These are phyloP conservation scores for Clarireedia homoeocarpa DNA, from an alignment of 2,329 filamentous ascomycete species.

Conservation along the genomic window DNA sequence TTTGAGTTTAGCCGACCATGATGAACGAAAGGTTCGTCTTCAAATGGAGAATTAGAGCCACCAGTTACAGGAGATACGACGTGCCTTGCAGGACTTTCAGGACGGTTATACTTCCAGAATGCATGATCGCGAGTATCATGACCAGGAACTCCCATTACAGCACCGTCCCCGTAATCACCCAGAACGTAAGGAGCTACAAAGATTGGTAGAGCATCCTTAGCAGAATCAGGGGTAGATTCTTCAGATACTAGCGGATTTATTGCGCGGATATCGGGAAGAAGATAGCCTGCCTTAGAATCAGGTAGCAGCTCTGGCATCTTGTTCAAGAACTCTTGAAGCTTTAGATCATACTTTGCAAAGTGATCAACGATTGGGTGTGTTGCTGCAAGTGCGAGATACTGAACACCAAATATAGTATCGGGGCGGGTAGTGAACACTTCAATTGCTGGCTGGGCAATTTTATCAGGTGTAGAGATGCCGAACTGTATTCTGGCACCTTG, in stretches of 20 bases:
- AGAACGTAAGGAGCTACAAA: slow-evolving; percentile 82
- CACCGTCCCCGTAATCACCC: slow-evolving; percentile 77
- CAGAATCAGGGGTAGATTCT: slow-evolving; percentile 40
- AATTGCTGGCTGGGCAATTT: slow-evolving; percentile 33
- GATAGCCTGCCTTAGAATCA: slow-evolving; percentile 60
- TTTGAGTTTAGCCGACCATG: slow-evolving; percentile 61
- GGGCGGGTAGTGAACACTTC: slow-evolving; percentile 78
- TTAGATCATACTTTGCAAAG: slow-evolving; percentile 50
- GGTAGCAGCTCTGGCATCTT: slow-evolving; percentile 47
- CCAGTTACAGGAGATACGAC: slow-evolving; percentile 47
- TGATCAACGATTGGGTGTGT: slow-evolving; percentile 60
- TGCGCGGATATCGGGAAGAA: slow-evolving; percentile 52
- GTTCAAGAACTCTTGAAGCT: slow-evolving; percentile 61
- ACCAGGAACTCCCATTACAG: slow-evolving; percentile 86
- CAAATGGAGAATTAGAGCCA: slow-evolving; percentile 34
- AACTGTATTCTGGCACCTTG: slow-evolving; percentile 67
- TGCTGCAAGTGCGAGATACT: slow-evolving; percentile 73
- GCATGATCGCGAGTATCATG: slow-evolving; percentile 72
- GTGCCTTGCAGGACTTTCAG: slow-evolving; percentile 49
- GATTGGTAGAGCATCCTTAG: slow-evolving; percentile 56
- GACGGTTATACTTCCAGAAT: slow-evolving; percentile 70
- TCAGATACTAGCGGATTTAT: slow-evolving; percentile 58
- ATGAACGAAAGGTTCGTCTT: slow-evolving; percentile 51
- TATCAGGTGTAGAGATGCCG: slow-evolving; percentile 38
- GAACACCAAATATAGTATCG: slow-evolving; percentile 80